phyloP scores from a whole-genome alignment of 2,329 filamentous ascomycete species.

The Penicillium sp. region DNA sequence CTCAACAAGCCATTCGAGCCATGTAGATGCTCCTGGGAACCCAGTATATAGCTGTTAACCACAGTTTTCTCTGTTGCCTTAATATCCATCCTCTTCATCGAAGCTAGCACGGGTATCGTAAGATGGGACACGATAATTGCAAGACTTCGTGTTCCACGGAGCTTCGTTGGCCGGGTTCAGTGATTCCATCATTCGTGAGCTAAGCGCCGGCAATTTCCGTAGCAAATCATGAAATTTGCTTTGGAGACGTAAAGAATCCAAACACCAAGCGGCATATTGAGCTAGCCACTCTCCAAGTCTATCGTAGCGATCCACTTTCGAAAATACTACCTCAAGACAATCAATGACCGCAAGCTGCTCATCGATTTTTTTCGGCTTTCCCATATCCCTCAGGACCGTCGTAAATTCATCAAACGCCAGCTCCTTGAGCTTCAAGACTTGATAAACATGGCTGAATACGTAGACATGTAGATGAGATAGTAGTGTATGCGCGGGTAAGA shows the following conservation, averaged over 20 bases:
- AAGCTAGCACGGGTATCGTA: neutral
- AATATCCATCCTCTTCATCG: neutral
- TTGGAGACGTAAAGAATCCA: neutral
- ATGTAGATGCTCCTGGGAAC: too few relatives aligned
- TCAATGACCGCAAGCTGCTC: conserved; percentile 4
- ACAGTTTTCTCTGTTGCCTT: neutral
- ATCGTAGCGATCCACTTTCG: conserved; percentile 1
- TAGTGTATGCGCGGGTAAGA: conserved; percentile 2
- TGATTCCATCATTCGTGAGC: neutral
- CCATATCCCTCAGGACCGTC: conserved; percentile 1
- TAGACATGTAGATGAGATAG: conserved; percentile 4
- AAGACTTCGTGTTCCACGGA: neutral
- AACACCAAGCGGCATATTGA: conserved; percentile 1
- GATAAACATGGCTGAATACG: conserved; percentile 8
- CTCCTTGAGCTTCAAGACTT: conserved; percentile 2
- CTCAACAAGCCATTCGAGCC: too few relatives aligned
- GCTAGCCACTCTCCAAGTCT: conserved; percentile 1
- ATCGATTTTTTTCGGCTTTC: conserved; percentile 2
- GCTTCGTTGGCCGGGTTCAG: neutral
- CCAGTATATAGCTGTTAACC: too few relatives aligned
- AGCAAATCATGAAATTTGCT: neutral
- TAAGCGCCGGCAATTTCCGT: neutral
- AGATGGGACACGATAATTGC: neutral
- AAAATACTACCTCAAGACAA: conserved; percentile 2
- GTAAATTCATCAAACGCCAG: conserved; percentile 5